phyloP scores from a whole-genome alignment of 2,329 filamentous ascomycete genomes.

The Neurospora crassa region DNA sequence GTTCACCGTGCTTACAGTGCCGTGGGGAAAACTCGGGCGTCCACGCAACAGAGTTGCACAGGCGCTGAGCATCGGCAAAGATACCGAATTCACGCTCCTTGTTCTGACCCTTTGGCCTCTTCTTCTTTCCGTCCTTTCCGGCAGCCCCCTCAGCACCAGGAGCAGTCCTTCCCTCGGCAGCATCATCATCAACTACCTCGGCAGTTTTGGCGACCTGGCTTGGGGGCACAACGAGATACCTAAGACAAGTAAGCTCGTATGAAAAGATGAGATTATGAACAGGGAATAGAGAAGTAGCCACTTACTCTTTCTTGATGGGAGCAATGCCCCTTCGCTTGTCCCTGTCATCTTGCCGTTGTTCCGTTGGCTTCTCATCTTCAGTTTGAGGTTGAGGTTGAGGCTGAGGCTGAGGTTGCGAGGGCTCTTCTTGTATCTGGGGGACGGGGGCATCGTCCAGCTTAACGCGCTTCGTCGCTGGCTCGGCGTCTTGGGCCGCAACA shows the following conservation, averaged over 20 bases:
- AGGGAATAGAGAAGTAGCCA: conserved; percentile 13
- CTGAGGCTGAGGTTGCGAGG: neutral
- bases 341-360: conserved; percentile 18
- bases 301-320: conserved; percentile 64
- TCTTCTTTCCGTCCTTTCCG: conserved; percentile 25
- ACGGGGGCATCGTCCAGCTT: conserved; percentile 35
- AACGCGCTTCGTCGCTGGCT: conserved; percentile 42
- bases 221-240: conserved; percentile 32
- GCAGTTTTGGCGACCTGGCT: conserved; percentile 15
- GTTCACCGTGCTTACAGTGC: conserved; percentile 67
- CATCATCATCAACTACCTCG: conserved; percentile 35
- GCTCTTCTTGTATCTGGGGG: conserved; percentile 1
- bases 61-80: conserved; percentile 64
- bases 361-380: neutral
- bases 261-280: neutral
- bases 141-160: conserved; percentile 17
- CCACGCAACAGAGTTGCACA: conserved; percentile 67
- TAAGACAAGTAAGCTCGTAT: conserved; percentile 16
- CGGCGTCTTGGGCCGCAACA: conserved; percentile 17
- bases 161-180: conserved; percentile 33
- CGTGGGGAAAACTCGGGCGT: conserved; percentile 73
- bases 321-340: conserved; percentile 46
- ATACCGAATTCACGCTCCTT: conserved; percentile 71
- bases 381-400: neutral
- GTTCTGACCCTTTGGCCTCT: conserved; percentile 63